A percentile compares a stretch with the other conserved stretches of the same genome.
Conservation (phyloP, 1,139 yeast genomes). For the Saccharomyces pastorianus region DNA sequence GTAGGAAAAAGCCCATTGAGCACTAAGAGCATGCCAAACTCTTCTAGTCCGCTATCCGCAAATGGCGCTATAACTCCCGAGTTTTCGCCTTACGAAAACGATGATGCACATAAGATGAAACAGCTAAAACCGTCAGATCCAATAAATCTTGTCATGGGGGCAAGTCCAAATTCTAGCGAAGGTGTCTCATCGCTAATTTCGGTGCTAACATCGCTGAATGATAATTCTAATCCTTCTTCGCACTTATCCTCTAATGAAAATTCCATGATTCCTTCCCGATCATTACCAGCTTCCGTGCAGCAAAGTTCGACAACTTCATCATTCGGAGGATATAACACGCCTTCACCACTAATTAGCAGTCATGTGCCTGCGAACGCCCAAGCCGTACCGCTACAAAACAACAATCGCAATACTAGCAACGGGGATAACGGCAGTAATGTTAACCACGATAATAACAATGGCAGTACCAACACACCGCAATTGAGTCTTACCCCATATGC, state of each 20-base stretch:
- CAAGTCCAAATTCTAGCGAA: conserved; percentile 1
- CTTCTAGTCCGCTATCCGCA: conserved; percentile 10
- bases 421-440: conserved; percentile 4
- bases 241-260: background rate
- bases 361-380: background rate
- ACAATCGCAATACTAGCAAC: conserved; percentile 3
- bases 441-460: conserved; percentile 3
- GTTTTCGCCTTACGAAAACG: background rate
- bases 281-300: background rate
- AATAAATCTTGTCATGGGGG: background rate
- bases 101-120: background rate
- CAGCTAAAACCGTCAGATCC: background rate
- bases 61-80: background rate
- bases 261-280: background rate
- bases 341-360: background rate
- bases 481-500: background rate
- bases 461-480: background rate
- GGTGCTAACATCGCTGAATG: conserved; percentile 2
- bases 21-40: conserved; percentile 15
- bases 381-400: background rate
- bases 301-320: background rate
- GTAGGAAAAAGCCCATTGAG: conserved; percentile 2
- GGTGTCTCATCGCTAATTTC: conserved; percentile 5
- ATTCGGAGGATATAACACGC: background rate
- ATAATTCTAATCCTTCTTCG: background rate